Percentiles rank a stretch among this genome's conserved stretches.
Evolutionary conservation across 2,329 filamentous ascomycete genomes (phyloP).

Genomic region (Diaporthe vexans): DNA sequence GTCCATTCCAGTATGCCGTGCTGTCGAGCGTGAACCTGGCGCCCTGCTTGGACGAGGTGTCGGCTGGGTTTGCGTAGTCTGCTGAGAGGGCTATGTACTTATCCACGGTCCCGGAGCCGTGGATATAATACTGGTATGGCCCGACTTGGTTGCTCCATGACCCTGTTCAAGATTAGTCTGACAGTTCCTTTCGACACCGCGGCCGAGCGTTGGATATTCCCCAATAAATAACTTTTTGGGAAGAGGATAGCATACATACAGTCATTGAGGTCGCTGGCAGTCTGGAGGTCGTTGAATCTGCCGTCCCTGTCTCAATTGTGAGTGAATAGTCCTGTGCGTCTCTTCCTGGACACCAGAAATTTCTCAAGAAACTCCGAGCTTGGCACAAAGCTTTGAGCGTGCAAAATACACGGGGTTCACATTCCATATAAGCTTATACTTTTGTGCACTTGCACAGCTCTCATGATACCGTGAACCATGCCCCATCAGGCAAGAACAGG

Average conservation of each 20-base stretch:
- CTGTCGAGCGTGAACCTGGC: constrained; percentile 76
- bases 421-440: neutral
- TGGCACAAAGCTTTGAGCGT: neutral
- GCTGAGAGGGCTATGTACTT: constrained; percentile 74
- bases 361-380: too few species aligned
- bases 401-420: neutral
- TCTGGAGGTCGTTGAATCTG: constrained; percentile 12
- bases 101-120: constrained; percentile 69
- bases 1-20: constrained; percentile 79
- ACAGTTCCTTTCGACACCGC: neutral
- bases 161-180: constrained; percentile 59
- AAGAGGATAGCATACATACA: neutral
- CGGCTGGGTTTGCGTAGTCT: constrained; percentile 74
- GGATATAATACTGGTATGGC: constrained; percentile 84
- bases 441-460: neutral
- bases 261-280: constrained; percentile 21
- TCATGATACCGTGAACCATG: neutral
- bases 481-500: too few species aligned
- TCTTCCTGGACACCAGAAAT: neutral
- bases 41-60: constrained; percentile 72
- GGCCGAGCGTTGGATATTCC: too few species aligned
- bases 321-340: neutral
- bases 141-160: constrained; percentile 77
- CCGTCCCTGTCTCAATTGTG: constrained; percentile 3
- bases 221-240: neutral